Evolutionary conservation across 2,329 filamentous ascomycete species (phyloP).

Genomic region (Fusarium albidum): DNA sequence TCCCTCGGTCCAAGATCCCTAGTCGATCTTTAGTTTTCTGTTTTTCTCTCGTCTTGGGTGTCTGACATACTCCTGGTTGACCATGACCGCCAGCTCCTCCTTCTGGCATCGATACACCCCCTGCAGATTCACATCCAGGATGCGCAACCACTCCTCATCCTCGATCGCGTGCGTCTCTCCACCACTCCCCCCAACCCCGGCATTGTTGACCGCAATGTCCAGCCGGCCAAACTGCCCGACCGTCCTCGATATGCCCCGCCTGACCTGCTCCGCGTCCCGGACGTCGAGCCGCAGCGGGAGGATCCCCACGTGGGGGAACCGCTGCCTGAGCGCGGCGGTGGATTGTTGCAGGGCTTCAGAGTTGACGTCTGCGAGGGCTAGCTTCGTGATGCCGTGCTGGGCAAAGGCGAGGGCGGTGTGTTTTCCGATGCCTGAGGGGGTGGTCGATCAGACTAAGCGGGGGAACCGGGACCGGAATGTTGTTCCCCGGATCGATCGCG

Average conservation of each 20-base stretch:
- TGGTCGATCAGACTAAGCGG: conserved; percentile 5
- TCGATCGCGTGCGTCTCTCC: conserved; percentile 54
- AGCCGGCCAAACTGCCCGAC: conserved; percentile 59
- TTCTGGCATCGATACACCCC: conserved; percentile 66
- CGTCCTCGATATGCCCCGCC: conserved; percentile 50
- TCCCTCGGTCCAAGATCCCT: conserved; percentile 48
- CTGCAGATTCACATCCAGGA: conserved; percentile 62
- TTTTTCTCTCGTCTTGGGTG: no score
- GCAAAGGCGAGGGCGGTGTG: conserved; percentile 56
- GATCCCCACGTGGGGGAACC: conserved; percentile 51
- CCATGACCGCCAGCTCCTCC: conserved; percentile 60
- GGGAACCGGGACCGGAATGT: background rate
- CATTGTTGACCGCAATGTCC: conserved; percentile 65
- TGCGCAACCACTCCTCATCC: conserved; percentile 57
- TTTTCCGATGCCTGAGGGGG: conserved; percentile 56
- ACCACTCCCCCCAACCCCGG: conserved; percentile 56
- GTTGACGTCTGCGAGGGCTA: conserved; percentile 58
- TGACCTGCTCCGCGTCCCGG: conserved; percentile 51
- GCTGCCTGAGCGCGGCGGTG: conserved; percentile 43
- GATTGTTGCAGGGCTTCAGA: conserved; percentile 42
- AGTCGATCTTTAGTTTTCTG: conserved; percentile 4
- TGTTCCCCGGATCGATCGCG: background rate
- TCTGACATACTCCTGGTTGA: conserved; percentile 55
- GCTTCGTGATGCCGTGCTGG: conserved; percentile 54
- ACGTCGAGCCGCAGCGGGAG: conserved; percentile 56